These are phyloP conservation scores for Litsea cubeba DNA, from an alignment of 164 flowering plant genomes.

Conservation along the genomic window DNA sequence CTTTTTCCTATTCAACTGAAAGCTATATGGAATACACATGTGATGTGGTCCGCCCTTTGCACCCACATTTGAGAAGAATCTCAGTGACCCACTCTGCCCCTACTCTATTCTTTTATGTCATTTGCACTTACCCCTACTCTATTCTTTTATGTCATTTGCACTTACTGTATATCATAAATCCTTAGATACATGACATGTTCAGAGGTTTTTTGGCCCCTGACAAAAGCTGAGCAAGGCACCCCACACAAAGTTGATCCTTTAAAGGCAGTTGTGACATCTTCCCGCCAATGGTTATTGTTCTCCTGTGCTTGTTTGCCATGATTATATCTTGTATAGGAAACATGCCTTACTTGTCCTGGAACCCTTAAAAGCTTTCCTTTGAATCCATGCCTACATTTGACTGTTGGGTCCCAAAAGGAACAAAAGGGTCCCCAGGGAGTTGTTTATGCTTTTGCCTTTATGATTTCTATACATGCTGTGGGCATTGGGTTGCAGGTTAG, in stretches of 20 bases:
- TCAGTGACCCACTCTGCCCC: constrained; percentile 7
- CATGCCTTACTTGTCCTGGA: constrained; percentile 33
- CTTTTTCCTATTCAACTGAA: constrained; percentile 14
- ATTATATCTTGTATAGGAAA: constrained; percentile 36
- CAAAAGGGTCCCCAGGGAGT: neutral
- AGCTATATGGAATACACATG: neutral
- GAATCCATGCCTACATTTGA: constrained; percentile 22
- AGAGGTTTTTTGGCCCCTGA: constrained; percentile 4
- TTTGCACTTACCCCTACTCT: no score
- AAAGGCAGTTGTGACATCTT: constrained; percentile 14
- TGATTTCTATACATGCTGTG: no score
- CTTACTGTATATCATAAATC: neutral
- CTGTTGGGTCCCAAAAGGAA: constrained; percentile 13
- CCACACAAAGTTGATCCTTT: neutral
- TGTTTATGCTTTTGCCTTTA: neutral
- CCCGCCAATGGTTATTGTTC: constrained; percentile 19
- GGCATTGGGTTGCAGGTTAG: no score
- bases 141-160: neutral
- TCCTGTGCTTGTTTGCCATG: constrained; percentile 13
- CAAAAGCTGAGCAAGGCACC: constrained; percentile 11
- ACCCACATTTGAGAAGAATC: constrained; percentile 16
- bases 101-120: neutral
- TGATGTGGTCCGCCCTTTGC: neutral
- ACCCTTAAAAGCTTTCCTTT: constrained; percentile 19
- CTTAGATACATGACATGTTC: constrained; percentile 1